Conservation (phyloP, 805 yeast species). For the Saccharomycopsis sp. region DNA sequence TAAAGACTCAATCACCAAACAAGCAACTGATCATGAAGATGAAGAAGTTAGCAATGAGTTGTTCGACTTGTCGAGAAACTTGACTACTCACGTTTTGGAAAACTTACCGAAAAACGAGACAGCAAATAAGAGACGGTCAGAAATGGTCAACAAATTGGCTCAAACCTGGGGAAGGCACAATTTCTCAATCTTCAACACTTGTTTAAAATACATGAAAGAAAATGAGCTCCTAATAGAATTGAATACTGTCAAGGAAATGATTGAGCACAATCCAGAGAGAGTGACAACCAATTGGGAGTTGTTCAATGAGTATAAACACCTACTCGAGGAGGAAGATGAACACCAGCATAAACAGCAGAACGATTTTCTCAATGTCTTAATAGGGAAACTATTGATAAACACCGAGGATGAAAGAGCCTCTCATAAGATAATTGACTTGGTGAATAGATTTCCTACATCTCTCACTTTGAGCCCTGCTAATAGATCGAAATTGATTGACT, state of each 20-base stretch:
- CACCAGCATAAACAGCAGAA: background rate
- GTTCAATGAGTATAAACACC: conserved; percentile 17
- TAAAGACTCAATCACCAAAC: background rate
- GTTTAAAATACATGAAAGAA: background rate
- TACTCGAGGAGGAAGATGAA: background rate
- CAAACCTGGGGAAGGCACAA: background rate
- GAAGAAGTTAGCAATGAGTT: background rate
- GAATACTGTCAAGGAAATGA: conserved; percentile 20
- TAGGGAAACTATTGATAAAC: background rate
- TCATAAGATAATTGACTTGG: background rate
- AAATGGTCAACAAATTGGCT: background rate
- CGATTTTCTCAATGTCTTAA: background rate
- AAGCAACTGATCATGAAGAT: background rate
- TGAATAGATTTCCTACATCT: background rate
- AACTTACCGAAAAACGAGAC: background rate
- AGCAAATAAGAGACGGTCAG: background rate
- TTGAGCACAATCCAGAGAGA: conserved; percentile 33
- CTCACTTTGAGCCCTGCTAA: background rate
- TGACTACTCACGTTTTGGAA: background rate
- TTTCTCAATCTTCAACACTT: background rate
- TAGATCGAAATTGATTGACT: background rate
- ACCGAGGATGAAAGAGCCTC: conserved; percentile 1
- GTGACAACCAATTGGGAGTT: conserved; percentile 30
- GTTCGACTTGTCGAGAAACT: background rate
- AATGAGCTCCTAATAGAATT: background rate